phyloP scores from a whole-genome alignment of 2,329 filamentous ascomycete species.

The Penicillium digitatum region DNA sequence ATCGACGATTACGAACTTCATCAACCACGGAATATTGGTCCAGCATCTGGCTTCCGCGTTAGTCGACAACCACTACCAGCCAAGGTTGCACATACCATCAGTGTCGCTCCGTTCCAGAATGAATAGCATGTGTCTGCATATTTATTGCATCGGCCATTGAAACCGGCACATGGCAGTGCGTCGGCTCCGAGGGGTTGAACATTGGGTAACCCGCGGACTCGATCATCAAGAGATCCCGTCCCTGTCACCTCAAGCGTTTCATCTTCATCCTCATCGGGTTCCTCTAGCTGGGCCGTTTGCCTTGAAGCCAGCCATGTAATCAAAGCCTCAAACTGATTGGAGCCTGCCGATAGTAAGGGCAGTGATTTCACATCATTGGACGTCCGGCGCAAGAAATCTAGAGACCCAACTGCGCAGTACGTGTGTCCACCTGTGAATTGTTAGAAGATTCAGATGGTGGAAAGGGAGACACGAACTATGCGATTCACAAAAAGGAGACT shows the following conservation, averaged over 20 bases:
- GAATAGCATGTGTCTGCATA: constrained; percentile 91
- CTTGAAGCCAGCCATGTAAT: constrained; percentile 59
- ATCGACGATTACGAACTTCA: constrained; percentile 61
- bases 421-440: constrained; percentile 69
- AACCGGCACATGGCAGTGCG: constrained; percentile 60
- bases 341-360: constrained; percentile 27
- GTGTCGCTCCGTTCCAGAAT: constrained; percentile 79
- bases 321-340: constrained; percentile 34
- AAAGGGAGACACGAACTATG: constrained; percentile 57
- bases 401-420: constrained; percentile 77
- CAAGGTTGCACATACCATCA: constrained; percentile 38
- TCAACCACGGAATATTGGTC: constrained; percentile 58
- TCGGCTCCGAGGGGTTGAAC: constrained; percentile 23
- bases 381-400: constrained; percentile 69
- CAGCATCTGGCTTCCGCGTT: constrained; percentile 50
- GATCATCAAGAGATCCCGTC: constrained; percentile 22
- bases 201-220: constrained; percentile 27
- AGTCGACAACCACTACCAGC: constrained; percentile 21
- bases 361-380: constrained; percentile 32
- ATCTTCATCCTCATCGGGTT: constrained; percentile 13
- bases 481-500: constrained; percentile 73
- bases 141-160: constrained; percentile 90
- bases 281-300: constrained; percentile 57
- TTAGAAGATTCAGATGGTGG: constrained; percentile 20
- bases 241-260: not conserved